These are phyloP conservation scores for Penicillium paxilli DNA, from an alignment of 495 filamentous ascomycete genomes.

Conservation along the genomic window DNA sequence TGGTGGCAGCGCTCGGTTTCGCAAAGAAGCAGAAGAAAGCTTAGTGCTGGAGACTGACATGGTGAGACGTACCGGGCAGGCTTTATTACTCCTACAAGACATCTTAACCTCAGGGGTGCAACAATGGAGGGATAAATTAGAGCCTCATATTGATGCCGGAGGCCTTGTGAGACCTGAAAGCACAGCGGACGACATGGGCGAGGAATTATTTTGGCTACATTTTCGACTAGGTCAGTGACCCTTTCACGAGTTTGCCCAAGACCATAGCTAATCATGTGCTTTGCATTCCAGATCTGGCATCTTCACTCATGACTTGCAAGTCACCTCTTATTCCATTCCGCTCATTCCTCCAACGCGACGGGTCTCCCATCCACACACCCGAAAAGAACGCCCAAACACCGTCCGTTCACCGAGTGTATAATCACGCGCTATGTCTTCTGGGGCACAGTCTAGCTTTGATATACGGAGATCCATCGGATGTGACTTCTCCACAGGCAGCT, in stretches of 20 bases:
- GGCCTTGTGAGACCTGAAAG: not conserved
- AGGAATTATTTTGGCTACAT: conserved; percentile 24
- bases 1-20: conserved; percentile 12
- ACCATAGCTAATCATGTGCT: not conserved
- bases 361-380: conserved; percentile 11
- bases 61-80: conserved; percentile 13
- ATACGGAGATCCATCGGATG: conserved; percentile 17
- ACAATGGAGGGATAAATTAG: conserved; percentile 14
- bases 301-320: conserved; percentile 12
- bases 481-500: conserved; percentile 2
- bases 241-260: not conserved
- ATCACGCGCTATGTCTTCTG: conserved; percentile 19
- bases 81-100: conserved; percentile 19
- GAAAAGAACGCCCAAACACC: not conserved
- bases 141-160: conserved; percentile 1
- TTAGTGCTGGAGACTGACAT: conserved; percentile 11
- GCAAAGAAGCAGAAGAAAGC: conserved; percentile 19
- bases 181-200: conserved; percentile 16
- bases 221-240: conserved; percentile 17
- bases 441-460: conserved; percentile 22
- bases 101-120: conserved; percentile 16
- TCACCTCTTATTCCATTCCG: conserved; percentile 18
- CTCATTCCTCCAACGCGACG: conserved; percentile 25
- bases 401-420: conserved; percentile 14
- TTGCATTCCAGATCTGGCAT: conserved; percentile 15